A percentile compares a stretch with the other conserved stretches of the same genome.
These are phyloP conservation scores for Mycosphaerelloides madeirae DNA, from an alignment of 2,329 filamentous ascomycete genomes.

Conservation along the genomic window DNA sequence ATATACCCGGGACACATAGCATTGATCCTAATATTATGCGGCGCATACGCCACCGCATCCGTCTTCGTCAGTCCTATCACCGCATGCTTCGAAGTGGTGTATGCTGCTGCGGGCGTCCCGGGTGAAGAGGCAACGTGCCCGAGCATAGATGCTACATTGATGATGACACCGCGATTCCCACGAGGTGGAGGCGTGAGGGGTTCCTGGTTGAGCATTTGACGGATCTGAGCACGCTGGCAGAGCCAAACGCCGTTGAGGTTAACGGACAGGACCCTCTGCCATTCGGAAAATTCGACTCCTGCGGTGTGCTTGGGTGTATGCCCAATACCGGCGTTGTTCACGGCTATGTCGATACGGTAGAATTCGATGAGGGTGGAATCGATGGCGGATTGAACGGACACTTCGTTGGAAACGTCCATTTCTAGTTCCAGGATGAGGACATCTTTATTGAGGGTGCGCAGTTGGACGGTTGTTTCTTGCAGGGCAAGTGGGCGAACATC, in stretches of 20 bases:
- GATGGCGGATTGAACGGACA: conserved; percentile 31
- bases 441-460: conserved; percentile 2
- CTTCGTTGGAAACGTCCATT: conserved; percentile 14
- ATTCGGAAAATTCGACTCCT: conserved; percentile 45
- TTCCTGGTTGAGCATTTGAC: conserved; percentile 48
- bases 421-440: conserved; percentile 14
- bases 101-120: conserved; percentile 42
- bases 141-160: conserved; percentile 53
- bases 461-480: conserved; percentile 8
- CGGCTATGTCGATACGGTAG: conserved; percentile 55
- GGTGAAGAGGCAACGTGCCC: conserved; percentile 42
- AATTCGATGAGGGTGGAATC: conserved; percentile 43
- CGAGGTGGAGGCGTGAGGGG: conserved; percentile 8
- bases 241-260: conserved; percentile 56
- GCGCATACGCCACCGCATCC: conserved; percentile 51
- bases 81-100: conserved; percentile 52
- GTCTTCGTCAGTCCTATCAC: conserved; percentile 51
- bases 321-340: conserved; percentile 60
- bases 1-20: conserved; percentile 52
- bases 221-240: conserved; percentile 52
- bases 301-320: conserved; percentile 44
- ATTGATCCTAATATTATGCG: conserved; percentile 54
- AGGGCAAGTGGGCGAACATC: conserved; percentile 14
- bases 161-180: conserved; percentile 44
- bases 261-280: conserved; percentile 48